Percentiles rank a stretch among this genome's conserved stretches.
Evolutionary conservation across 1,139 yeast species (phyloP).

Genomic region (Blastobotrys persicus): DNA sequence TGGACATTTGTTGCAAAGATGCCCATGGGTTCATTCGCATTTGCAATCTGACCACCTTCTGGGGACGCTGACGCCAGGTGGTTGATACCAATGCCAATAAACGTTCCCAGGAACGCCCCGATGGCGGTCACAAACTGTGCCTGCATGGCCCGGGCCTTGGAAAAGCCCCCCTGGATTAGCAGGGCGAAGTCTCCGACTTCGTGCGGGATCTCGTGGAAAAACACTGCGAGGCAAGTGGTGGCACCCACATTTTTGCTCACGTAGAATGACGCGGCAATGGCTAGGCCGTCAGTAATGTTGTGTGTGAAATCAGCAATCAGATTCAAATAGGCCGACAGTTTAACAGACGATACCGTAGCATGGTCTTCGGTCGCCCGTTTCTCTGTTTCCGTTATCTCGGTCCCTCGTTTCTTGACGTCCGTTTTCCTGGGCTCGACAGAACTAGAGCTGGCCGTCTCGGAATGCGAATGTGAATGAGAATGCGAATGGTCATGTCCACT

Average conservation of each 20-base stretch:
- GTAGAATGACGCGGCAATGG: slow-evolving; percentile 64
- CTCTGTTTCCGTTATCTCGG: slow-evolving; percentile 24
- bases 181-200: slow-evolving; percentile 73
- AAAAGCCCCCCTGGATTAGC: slow-evolving; percentile 60
- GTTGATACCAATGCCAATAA: slow-evolving; percentile 55
- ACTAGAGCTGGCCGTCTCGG: slow-evolving; percentile 17
- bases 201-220: slow-evolving; percentile 73
- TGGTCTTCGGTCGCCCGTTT: slow-evolving; percentile 29
- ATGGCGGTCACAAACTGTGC: slow-evolving; percentile 61
- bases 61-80: slow-evolving; percentile 29
- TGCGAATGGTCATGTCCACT: slow-evolving; percentile 34
- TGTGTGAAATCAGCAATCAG: slow-evolving; percentile 65
- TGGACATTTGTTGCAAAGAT: slow-evolving; percentile 50
- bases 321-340: slow-evolving; percentile 57
- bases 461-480: slow-evolving; percentile 43
- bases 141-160: slow-evolving; percentile 58
- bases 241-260: slow-evolving; percentile 56
- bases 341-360: slow-evolving; percentile 28
- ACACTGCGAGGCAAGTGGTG: slow-evolving; percentile 61
- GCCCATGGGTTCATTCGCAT: slow-evolving; percentile 33
- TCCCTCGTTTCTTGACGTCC: neutral
- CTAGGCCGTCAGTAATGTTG: slow-evolving; percentile 68
- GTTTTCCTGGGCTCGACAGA: slow-evolving; percentile 9
- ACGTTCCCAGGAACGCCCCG: slow-evolving; percentile 64
- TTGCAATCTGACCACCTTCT: slow-evolving; percentile 12